These are phyloP conservation scores for Phytophthora macrochlamydospora DNA, from an alignment of 352 stramenopile genomes.

Conservation along the genomic window DNA sequence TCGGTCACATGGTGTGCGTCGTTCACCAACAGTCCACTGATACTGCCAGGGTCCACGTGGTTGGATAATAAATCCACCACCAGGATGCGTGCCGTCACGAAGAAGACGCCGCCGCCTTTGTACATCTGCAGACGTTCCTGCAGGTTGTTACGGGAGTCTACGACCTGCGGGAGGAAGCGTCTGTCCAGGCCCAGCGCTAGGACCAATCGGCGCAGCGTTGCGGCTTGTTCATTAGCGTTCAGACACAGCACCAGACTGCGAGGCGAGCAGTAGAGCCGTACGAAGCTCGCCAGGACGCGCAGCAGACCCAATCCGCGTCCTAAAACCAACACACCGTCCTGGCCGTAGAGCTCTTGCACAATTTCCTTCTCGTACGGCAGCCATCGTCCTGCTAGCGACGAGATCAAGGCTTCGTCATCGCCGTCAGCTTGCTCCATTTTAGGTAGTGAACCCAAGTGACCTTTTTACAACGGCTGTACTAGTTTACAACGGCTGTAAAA, in stretches of 20 bases:
- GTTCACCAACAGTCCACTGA: constrained; percentile 94
- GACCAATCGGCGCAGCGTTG: constrained; percentile 76
- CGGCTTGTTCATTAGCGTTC: constrained; percentile 90
- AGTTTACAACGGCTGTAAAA: neutral
- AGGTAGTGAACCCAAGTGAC: neutral
- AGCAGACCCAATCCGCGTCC: constrained; percentile 90
- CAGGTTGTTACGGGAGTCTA: constrained; percentile 78
- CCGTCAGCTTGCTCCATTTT: constrained; percentile 14
- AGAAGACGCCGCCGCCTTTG: constrained; percentile 90
- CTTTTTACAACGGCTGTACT: neutral
- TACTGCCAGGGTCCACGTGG: constrained; percentile 72
- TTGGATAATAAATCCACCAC: constrained; percentile 97
- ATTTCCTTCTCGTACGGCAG: constrained; percentile 78
- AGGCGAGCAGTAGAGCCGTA: constrained; percentile 89
- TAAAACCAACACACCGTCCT: constrained; percentile 94
- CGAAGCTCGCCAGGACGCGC: constrained; percentile 89
- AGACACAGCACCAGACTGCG: constrained; percentile 92
- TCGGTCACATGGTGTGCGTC: constrained; percentile 94
- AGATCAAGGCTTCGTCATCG: constrained; percentile 15
- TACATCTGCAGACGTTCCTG: constrained; percentile 90
- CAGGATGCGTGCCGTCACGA: constrained; percentile 97
- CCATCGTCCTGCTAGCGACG: constrained; percentile 48
- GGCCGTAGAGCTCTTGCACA: constrained; percentile 66
- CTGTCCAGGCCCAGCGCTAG: constrained; percentile 89
- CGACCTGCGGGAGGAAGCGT: constrained; percentile 86